Conservation (phyloP, 2,329 filamentous ascomycete species). For the Neofusicoccum sp. region DNA sequence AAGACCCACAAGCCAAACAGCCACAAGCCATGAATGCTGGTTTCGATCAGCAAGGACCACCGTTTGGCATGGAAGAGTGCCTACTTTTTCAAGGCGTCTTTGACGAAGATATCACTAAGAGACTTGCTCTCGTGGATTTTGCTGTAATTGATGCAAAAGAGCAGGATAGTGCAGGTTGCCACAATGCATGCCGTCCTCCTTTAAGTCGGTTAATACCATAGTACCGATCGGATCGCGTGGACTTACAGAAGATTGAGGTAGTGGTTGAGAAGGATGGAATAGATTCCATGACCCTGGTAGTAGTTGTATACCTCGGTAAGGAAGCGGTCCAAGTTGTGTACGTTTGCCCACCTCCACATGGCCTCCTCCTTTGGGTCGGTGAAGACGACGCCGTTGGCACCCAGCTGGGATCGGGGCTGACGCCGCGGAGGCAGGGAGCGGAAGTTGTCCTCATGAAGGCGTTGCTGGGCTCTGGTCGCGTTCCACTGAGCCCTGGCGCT, state of each 20-base stretch:
- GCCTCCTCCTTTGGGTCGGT: conserved; percentile 70
- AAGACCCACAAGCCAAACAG: conserved; percentile 81
- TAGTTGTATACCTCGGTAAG: conserved; percentile 84
- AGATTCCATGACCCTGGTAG: conserved; percentile 77
- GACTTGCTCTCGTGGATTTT: conserved; percentile 66
- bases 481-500: conserved; percentile 52
- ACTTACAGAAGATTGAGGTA: conserved; percentile 70
- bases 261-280: conserved; percentile 75
- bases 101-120: conserved; percentile 61
- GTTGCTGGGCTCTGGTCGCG: conserved; percentile 46
- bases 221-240: neutral
- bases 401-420: conserved; percentile 20
- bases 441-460: conserved; percentile 38
- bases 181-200: conserved; percentile 82
- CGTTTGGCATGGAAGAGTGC: neutral
- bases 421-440: conserved; percentile 21
- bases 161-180: conserved; percentile 76
- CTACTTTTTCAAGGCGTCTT: conserved; percentile 64
- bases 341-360: conserved; percentile 91
- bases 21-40: conserved; percentile 70
- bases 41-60: neutral
- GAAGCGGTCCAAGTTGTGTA: conserved; percentile 84
- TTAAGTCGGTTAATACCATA: conserved; percentile 10
- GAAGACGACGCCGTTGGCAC: conserved; percentile 20
- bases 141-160: conserved; percentile 80